Evolutionary conservation across 495 filamentous ascomycete genomes (phyloP).

Genomic region (Xylaria cubensis): DNA sequence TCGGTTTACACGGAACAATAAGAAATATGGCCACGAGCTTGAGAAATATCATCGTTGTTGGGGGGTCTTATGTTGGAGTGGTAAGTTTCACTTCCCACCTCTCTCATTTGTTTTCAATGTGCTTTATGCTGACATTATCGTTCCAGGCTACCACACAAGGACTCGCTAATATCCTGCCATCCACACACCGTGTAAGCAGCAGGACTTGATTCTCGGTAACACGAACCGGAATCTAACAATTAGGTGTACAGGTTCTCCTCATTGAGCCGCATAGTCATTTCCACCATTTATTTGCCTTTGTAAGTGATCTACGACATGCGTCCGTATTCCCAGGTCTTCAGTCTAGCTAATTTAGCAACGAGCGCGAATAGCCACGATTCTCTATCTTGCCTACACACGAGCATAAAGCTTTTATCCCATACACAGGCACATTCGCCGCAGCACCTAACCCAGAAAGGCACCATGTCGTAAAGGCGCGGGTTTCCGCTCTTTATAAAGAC

Average conservation of each 20-base stretch:
- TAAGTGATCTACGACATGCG: slow-evolving; percentile 36
- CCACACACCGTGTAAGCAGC: slow-evolving; percentile 39
- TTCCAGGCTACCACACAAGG: slow-evolving; percentile 36
- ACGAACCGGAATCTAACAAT: neutral
- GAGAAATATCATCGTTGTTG: slow-evolving; percentile 38
- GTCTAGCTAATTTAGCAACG: neutral
- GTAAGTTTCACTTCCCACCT: slow-evolving; percentile 25
- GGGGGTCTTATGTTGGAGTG: slow-evolving; percentile 39
- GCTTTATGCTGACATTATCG: neutral
- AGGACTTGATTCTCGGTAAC: neutral
- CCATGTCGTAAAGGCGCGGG: slow-evolving; percentile 51
- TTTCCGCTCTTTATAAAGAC: slow-evolving; percentile 47
- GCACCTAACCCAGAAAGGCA: slow-evolving; percentile 45
- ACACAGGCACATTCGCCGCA: slow-evolving; percentile 47
- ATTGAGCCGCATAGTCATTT: slow-evolving; percentile 61
- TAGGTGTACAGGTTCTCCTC: slow-evolving; percentile 49
- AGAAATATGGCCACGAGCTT: slow-evolving; percentile 25
- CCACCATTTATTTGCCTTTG: slow-evolving; percentile 61
- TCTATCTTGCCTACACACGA: slow-evolving; percentile 56
- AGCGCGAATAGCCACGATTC: slow-evolving; percentile 53
- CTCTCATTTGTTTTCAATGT: neutral
- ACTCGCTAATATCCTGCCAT: slow-evolving; percentile 35
- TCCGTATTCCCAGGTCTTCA: no score
- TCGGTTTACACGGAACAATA: neutral
- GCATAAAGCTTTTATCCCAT: slow-evolving; percentile 64